Evolutionary conservation across 352 stramenopile genomes (phyloP).

Genomic region (Globisporangium heterothallicum): DNA sequence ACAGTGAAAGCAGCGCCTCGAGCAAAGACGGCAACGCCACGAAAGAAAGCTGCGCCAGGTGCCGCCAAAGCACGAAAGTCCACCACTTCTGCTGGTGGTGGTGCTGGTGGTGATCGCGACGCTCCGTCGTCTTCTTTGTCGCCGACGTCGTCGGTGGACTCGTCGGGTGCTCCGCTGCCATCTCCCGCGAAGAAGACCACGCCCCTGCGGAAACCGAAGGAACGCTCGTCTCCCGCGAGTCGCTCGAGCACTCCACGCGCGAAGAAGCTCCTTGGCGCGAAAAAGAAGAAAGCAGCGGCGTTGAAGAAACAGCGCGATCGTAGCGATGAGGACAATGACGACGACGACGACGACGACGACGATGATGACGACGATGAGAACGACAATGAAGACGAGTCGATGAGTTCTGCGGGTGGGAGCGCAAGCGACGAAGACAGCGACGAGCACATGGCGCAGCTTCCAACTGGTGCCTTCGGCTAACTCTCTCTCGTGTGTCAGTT

Average conservation of each 20-base stretch:
- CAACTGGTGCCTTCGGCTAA: slow-evolving; percentile 55
- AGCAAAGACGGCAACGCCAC: not conserved
- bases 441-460: slow-evolving; percentile 54
- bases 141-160: not conserved
- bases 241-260: not conserved
- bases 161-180: not conserved
- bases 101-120: too few species aligned
- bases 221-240: slow-evolving; percentile 1
- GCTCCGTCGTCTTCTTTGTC: too few species aligned
- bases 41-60: slow-evolving; percentile 3
- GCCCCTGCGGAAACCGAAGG: slow-evolving; percentile 1
- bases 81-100: not conserved
- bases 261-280: slow-evolving; percentile 13
- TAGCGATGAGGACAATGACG: not conserved
- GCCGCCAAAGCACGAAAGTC: not conserved
- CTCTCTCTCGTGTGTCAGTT: not conserved
- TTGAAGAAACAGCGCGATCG: slow-evolving; percentile 9
- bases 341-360: slow-evolving; percentile 15
- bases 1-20: not conserved
- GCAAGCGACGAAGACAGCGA: slow-evolving; percentile 56
- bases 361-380: slow-evolving; percentile 23
- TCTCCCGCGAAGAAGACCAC: slow-evolving; percentile 1
- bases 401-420: slow-evolving; percentile 32
- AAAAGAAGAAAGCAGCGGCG: slow-evolving; percentile 12
- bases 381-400: slow-evolving; percentile 24